Base-by-base conservation (phyloP, 1,139 yeast genomes). In the Yarrowia galli region DNA sequence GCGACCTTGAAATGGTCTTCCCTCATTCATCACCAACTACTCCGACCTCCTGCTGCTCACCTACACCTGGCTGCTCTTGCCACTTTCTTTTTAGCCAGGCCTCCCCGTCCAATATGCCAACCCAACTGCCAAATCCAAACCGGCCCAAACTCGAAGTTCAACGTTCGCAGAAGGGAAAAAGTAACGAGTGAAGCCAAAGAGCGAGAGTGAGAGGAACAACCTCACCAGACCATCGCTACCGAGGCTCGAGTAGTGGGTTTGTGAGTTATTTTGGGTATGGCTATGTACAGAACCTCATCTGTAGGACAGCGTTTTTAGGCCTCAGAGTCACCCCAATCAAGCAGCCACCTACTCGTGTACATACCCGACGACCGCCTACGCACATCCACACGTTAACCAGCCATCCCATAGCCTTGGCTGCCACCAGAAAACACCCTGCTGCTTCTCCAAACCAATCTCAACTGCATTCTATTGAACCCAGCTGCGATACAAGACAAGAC, bases 121-220 rank as follows among this genome's bases (percentile, higher is more conserved):
- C 18, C n/a, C 18, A 13, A 35, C 36, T 35, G 13, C 15, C 25
- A 23, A 43, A 43, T 23, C 18, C 49, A 13, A 45, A 22, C 7
- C n/a, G 5, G 20, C 18, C 18, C 32, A 13, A 45, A 16, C 49
- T 45, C 49, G 32, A 45, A 45, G 49, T 48, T 48, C 53, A 48
- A 48, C 53, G 53, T 16, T 48, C 53, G 53, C n/a, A 48, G 36
- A 48, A 48, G 36, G 36, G 53, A 48, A 48, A 48, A 48, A 48
- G 53, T 28, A 48, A 48, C 53, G 53, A 25, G 23, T 2, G 6
- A 43, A 23, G 23, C 42, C n/a, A n/a, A 38, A 38, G 42, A 38
- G 42, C 18, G 20, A 28, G 32, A 28, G 32, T 1, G 32, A 2
- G 32, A 28, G 32, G 32, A 35, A 9, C 15, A 9, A 7, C 45